A percentile compares a stretch with the other conserved stretches of the same genome.
These are phyloP conservation scores for Lavandula angustifolia DNA, from an alignment of 257 asterid genomes.

Conservation along the genomic window DNA sequence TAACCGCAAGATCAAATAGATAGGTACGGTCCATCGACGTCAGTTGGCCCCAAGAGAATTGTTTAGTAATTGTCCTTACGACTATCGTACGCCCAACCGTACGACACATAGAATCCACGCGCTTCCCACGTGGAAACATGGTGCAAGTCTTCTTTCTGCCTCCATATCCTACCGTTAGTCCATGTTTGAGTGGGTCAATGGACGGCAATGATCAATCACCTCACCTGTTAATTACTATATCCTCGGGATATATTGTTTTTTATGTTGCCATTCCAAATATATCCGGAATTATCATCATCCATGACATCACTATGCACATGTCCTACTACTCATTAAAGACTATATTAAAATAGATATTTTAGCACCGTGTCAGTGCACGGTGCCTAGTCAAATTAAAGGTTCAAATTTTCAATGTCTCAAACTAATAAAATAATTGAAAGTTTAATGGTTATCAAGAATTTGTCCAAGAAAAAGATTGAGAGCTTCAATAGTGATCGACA, in stretches of 20 bases:
- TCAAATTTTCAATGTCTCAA: too few relatives aligned
- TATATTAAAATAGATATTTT: too few relatives aligned
- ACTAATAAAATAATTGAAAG: too few relatives aligned
- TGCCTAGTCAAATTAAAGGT: too few relatives aligned
- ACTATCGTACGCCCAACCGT: conserved; percentile 39
- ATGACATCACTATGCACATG: conserved; percentile 35
- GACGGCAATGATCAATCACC: conserved; percentile 17
- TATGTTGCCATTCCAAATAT: background rate
- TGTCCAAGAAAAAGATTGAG: too few relatives aligned
- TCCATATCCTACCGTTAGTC: conserved; percentile 18
- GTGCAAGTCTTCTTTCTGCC: background rate
- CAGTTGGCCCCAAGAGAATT: background rate
- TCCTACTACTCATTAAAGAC: too few relatives aligned
- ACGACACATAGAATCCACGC: conserved; percentile 34
- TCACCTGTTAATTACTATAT: too few relatives aligned
- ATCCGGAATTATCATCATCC: conserved; percentile 28
- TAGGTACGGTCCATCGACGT: conserved; percentile 31
- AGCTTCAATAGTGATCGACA: too few relatives aligned
- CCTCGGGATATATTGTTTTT: too few relatives aligned
- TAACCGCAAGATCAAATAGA: conserved; percentile 32
- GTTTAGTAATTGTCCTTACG: conserved; percentile 2
- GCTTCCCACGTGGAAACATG: conserved; percentile 21
- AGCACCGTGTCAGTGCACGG: too few relatives aligned
- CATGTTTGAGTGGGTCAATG: too few relatives aligned
- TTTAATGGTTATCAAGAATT: too few relatives aligned